A percentile compares a stretch with the other conserved stretches of the same genome.
Evolutionary conservation across 352 stramenopile species (phyloP).

Genomic region (Thraustotheca clavata): DNA sequence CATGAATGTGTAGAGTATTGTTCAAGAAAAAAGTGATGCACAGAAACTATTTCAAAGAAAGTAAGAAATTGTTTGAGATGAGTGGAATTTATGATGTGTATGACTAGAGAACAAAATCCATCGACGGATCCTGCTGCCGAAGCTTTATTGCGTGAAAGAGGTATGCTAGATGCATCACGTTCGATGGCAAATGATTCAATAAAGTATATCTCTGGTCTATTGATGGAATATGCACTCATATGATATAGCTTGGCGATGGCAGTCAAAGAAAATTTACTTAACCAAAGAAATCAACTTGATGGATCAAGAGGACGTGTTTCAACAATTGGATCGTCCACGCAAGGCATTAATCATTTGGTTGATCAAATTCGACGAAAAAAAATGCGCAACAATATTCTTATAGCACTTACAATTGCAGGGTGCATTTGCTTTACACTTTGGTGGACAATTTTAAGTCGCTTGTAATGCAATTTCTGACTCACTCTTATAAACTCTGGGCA

Average conservation of each 20-base stretch:
- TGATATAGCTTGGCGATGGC: constrained; percentile 65
- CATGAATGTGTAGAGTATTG: constrained; percentile 32
- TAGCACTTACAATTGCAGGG: constrained; percentile 91
- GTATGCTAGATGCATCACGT: constrained; percentile 68
- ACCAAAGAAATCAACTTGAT: constrained; percentile 83
- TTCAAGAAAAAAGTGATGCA: constrained; percentile 77
- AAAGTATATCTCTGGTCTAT: constrained; percentile 32
- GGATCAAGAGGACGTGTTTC: constrained; percentile 77
- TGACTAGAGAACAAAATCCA: constrained; percentile 16
- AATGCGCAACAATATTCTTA: constrained; percentile 95
- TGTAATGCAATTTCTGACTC: background rate
- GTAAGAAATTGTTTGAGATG: constrained; percentile 25
- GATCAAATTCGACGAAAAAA: constrained; percentile 95
- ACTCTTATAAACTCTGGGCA: too few relatives aligned
- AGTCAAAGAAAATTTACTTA: constrained; percentile 80
- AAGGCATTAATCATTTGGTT: constrained; percentile 93
- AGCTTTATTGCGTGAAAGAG: constrained; percentile 68
- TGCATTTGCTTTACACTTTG: constrained; percentile 97
- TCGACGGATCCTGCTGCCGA: constrained; percentile 68
- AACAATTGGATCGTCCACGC: constrained; percentile 84
- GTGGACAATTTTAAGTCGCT: constrained; percentile 75
- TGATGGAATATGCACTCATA: constrained; percentile 30
- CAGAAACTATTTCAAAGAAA: constrained; percentile 75
- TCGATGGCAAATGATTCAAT: constrained; percentile 78
- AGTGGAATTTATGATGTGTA: background rate